Base-by-base conservation (phyloP, 805 yeast species). In the Peterozyma xylosa region DNA sequence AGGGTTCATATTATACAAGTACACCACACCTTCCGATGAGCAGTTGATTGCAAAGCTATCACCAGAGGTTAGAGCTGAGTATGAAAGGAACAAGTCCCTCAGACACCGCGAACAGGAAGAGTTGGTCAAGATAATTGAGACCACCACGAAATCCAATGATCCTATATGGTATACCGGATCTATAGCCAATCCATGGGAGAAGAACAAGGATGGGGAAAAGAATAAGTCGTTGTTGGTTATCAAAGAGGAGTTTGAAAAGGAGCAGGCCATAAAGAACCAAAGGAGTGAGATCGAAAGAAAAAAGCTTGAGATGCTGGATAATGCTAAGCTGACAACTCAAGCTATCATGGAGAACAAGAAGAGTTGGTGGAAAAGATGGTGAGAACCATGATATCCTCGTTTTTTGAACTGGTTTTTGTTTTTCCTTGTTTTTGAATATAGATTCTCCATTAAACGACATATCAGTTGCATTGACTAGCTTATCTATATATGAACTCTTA, bases 101-200 rank as follows among this genome's bases (percentile, higher is more conserved):
- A 74, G 91, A 57, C 74, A 74, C 52, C 67, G 70, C 46, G 95
- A 86, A 58, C 91, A 85, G 55, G 72, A 73, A 50, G 82, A 77
- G 54, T 59, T 86, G 49, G 82, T 83, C 74, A 76, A 75, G 49
- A 78, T 83, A 21, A 90, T 78, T 1, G 67, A 73, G 45, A 56
- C 73, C 48, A 84, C 93, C 0, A 63, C 87, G 2, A 70, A 73
- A 1, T 80, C 88, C 13, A 71, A 80, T 51, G 88, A 84, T 45
- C 95, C 95, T 0, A 78, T 85, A 40, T 86, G 95, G 95, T 82
- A 75, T 57, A 79, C 95, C 0, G 95, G 90, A 0, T 67, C 78
- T 1, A 73, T 86, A 34, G 64, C 68, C 37, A 73, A 82, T 1
- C 93, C 95, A 0, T 83, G 85, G 74, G 91, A 74, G 43, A 56